Conservation (phyloP, 2,329 filamentous ascomycete genomes). For the Ophiostoma sp. region DNA sequence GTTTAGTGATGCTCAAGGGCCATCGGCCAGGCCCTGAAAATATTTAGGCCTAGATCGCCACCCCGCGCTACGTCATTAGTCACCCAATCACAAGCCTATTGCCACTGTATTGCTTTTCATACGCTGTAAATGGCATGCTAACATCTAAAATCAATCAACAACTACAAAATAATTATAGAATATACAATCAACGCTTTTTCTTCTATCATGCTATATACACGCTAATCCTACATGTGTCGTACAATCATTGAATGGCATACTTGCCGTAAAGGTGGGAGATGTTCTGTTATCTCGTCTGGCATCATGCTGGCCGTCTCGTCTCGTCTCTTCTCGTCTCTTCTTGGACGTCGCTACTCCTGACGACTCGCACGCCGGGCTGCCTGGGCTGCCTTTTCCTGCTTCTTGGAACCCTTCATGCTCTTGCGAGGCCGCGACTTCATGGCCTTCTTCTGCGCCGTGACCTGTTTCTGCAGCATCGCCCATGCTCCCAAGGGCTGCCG, state of each 20-base stretch:
- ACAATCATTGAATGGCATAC: background rate
- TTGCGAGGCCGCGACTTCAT: conserved; percentile 24
- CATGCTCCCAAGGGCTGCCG: conserved; percentile 68
- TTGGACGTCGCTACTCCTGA: background rate
- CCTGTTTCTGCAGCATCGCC: conserved; percentile 53
- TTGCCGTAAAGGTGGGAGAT: background rate
- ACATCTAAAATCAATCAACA: background rate
- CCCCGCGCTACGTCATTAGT: conserved; percentile 22
- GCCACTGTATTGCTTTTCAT: background rate
- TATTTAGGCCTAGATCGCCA: background rate
- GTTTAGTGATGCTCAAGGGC: background rate
- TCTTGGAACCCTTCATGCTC: conserved; percentile 30
- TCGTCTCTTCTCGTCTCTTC: background rate
- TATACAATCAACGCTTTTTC: background rate
- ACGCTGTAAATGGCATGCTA: background rate
- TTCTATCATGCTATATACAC: conserved; percentile 3
- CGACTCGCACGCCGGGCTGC: background rate
- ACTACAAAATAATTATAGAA: background rate
- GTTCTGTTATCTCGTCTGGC: background rate
- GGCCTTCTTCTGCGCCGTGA: conserved; percentile 30
- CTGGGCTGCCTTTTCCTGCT: conserved; percentile 16
- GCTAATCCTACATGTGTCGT: background rate
- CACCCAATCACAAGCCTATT: background rate
- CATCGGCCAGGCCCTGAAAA: background rate
- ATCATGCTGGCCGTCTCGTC: background rate